These are phyloP conservation scores for Fusarium brevicatenulatum DNA, from an alignment of 2,329 filamentous ascomycete species.

Conservation along the genomic window DNA sequence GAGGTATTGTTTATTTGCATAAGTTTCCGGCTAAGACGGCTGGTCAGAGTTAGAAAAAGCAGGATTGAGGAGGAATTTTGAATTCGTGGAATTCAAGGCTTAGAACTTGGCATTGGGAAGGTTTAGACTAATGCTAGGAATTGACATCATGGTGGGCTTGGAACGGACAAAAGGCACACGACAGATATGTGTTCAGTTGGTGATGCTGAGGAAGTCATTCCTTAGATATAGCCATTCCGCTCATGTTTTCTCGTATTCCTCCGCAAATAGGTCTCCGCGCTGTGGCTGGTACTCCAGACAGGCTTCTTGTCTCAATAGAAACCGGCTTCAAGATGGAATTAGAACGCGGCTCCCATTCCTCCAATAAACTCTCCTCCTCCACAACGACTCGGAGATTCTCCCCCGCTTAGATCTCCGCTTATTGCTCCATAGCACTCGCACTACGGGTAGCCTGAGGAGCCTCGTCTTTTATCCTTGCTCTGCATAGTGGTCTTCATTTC, in stretches of 20 bases:
- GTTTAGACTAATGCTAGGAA: neutral
- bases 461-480: neutral
- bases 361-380: neutral
- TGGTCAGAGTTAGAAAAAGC: neutral
- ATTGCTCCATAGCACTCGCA: neutral
- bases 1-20: neutral
- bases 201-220: no score
- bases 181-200: neutral
- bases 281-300: neutral
- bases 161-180: neutral
- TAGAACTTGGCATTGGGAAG: neutral
- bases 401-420: fast-evolving
- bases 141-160: constrained; percentile 18
- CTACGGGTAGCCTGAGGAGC: neutral
- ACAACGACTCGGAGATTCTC: no score
- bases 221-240: neutral
- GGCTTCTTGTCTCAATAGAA: no score
- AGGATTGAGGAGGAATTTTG: constrained; percentile 7
- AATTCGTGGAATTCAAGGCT: neutral
- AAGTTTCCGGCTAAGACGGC: neutral
- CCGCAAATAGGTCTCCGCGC: fast-evolving
- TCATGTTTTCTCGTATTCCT: neutral
- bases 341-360: neutral
- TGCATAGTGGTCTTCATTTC: neutral
- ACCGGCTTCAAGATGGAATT: no score